Base-by-base conservation (phyloP, 371 early-diverging fungal species). In the Umbelopsis sp. region DNA sequence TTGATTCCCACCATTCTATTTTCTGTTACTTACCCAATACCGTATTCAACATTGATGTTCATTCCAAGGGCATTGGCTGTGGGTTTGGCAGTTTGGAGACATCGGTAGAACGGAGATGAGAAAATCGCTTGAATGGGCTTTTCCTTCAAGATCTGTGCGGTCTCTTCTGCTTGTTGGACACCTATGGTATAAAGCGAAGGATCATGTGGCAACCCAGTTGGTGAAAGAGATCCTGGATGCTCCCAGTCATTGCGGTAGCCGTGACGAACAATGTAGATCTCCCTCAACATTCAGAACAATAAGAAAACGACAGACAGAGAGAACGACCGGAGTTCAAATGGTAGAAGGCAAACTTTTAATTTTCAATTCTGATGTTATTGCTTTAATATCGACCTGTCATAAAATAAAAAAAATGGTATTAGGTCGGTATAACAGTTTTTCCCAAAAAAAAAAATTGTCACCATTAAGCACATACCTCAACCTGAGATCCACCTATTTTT, bases 211-310 rank as follows among this genome's bases (percentile, higher is more conserved):
- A 73, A 67, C 18, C 66, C 32, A 3, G 80, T 80, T 9, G 80
- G 80, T 9, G 71, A 67, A 63, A 65, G 66, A 16, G 76, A 72
- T 10, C 57, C 65, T 5, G 32, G 45, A 45, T 71, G 78, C 2
- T 78, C 78, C 80, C 78, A 80, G 20, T 80, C 80, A 70, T 76
- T 77, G 41, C 78, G 74, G 51, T 68, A 80, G 1, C 80, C 80
- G 45, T 80, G 80, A 29, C 78, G 76, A 12, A 73, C 72, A 29
- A 80, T 68, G 73, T 75, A 80, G 25, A 80, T 65, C 45, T 74
- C 75, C 41, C 78, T 74, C 1, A 76, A 50, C 52, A 67, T 68
- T 24, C 48, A 48, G 48, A 57, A 35, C 57, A 35, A 35, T 35
- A 57, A 35, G 57, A 57, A 14, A 53, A 24, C 29, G 57, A 57